phyloP scores from a whole-genome alignment of 352 stramenopile genomes.

The Peronospora tabacina region DNA sequence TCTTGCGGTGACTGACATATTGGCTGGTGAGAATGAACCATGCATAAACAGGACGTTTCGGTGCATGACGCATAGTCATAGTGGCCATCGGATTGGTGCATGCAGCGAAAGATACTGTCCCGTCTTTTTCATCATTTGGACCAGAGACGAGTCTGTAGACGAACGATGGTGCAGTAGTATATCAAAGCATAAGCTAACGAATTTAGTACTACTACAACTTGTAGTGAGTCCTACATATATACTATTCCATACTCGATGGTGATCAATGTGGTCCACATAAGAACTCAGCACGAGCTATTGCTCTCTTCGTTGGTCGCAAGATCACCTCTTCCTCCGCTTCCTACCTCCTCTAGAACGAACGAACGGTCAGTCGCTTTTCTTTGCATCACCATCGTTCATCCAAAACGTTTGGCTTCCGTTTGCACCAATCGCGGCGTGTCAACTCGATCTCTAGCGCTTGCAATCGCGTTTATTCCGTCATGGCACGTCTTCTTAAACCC shows the following conservation, averaged over 20 bases:
- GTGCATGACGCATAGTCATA: conserved; percentile 14
- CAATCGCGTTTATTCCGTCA: conserved; percentile 13
- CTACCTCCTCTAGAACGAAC: conserved; percentile 5
- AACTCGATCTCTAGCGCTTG: conserved; percentile 11
- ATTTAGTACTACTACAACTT: too few species aligned
- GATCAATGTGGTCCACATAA: conserved; percentile 3
- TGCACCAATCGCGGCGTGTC: conserved; percentile 8
- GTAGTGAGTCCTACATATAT: too few species aligned
- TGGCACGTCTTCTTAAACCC: conserved; percentile 41
- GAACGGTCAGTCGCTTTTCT: not conserved
- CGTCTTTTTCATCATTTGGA: conserved; percentile 15
- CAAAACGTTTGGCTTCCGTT: conserved; percentile 13
- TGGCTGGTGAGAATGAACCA: conserved; percentile 14
- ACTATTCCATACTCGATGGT: too few species aligned
- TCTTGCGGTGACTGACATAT: not conserved
- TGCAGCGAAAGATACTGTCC: not conserved
- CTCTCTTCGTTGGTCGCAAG: conserved; percentile 6
- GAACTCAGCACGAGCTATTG: not conserved
- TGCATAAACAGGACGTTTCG: conserved; percentile 13
- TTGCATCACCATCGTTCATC: conserved; percentile 8
- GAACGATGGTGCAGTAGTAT: too few species aligned
- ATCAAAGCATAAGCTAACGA: too few species aligned
- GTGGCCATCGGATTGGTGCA: conserved; percentile 23
- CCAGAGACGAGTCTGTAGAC: conserved; percentile 9
- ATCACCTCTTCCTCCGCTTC: not conserved